A percentile compares a stretch with the other conserved stretches of the same genome.
Evolutionary conservation across 345 rosid genomes (phyloP).

Genomic region (Limnanthes douglasii): DNA sequence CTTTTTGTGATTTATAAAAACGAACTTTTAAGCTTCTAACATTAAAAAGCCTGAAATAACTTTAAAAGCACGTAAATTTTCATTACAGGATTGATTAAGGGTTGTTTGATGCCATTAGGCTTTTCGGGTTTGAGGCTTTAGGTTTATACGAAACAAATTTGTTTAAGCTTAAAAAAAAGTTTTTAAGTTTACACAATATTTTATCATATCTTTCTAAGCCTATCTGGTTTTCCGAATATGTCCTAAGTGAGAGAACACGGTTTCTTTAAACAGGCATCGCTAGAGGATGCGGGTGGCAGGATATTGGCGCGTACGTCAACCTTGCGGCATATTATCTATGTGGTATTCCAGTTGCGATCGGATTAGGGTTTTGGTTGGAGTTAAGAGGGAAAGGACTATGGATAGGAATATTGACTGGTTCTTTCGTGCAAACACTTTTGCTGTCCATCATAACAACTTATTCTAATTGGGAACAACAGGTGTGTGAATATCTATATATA

Average conservation of each 20-base stretch:
- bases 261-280: constrained; percentile 11
- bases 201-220: neutral
- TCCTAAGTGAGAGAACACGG: neutral
- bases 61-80: too few species aligned
- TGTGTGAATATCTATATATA: neutral
- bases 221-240: neutral
- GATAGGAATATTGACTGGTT: constrained; percentile 19
- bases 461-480: constrained; percentile 22
- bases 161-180: too few species aligned
- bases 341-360: constrained; percentile 14
- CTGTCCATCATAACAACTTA: constrained; percentile 12
- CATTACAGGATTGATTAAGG: too few species aligned
- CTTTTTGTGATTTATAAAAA: too few species aligned
- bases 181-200: too few species aligned
- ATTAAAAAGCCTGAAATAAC: too few species aligned
- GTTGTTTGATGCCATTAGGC: too few species aligned
- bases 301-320: constrained; percentile 17
- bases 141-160: neutral
- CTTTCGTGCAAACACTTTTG: constrained; percentile 10
- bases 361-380: constrained; percentile 11
- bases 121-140: neutral
- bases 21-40: too few species aligned
- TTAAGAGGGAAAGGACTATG: constrained; percentile 17
- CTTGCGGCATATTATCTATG: constrained; percentile 15
- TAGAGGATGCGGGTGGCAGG: constrained; percentile 23